These are phyloP conservation scores for Picea glauca DNA, from an alignment of 75 land plant species.

Conservation along the genomic window DNA sequence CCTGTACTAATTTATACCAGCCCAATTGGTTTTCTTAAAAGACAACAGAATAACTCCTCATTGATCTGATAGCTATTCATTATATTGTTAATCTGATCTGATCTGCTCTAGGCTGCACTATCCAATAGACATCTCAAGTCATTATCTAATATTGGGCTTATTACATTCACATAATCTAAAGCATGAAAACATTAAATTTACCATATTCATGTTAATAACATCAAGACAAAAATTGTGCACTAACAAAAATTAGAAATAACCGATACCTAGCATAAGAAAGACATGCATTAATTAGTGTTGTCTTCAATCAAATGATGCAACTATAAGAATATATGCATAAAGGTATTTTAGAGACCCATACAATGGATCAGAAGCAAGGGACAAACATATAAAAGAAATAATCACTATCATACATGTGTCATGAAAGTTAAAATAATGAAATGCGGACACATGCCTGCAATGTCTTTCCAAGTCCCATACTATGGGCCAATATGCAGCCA, in stretches of 20 bases:
- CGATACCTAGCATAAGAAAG: neutral
- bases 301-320: neutral
- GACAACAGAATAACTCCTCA: too few species aligned
- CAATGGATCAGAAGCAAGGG: neutral
- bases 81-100: too few species aligned
- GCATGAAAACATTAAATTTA: too few species aligned
- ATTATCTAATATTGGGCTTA: too few species aligned
- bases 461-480: conserved; percentile 99
- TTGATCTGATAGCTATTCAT: too few species aligned
- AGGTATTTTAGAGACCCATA: neutral
- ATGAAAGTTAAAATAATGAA: conserved; percentile 1
- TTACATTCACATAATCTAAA: too few species aligned
- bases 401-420: neutral
- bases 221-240: neutral
- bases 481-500: conserved; percentile 98
- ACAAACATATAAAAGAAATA: neutral
- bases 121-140: too few species aligned
- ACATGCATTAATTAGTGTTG: neutral
- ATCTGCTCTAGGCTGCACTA: too few species aligned
- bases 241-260: neutral
- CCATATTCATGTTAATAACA: neutral
- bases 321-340: neutral
- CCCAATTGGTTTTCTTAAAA: too few species aligned
- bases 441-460: conserved; percentile 63
- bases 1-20: too few species aligned